Evolutionary conservation across 331 rosid genomes (phyloP), one percentile per base, ranked within the genome.

Genomic region (Dryas integrifolia): DNA sequence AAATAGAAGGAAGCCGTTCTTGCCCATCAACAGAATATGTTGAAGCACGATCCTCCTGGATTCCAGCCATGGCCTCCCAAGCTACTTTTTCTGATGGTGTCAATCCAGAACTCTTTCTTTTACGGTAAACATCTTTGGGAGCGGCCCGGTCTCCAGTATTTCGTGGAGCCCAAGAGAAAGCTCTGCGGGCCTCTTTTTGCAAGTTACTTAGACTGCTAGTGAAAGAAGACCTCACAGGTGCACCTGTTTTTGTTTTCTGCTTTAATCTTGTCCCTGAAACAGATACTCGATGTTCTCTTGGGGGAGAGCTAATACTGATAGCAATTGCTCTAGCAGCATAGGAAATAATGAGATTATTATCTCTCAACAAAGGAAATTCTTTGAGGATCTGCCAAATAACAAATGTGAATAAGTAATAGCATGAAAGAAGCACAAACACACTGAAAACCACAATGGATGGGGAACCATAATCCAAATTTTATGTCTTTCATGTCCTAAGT

Each of bases 61-160:
- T 94, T 65, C 98, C 98, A 76, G 98, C 81, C 98, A 94, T 94
- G 43, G 95, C 96, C 85, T 94, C 98, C 98, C 98, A 94, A 71
- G 97, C 85, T 80, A 88, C 96, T 85, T 90, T 89, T 66, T 94
- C 98, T 63, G 98, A 94, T 50, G 91, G 88, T 43, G 96, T 75
- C 76, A 94, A 83, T 66, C 98, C 98, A 76, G 98, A 91, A 83
- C 88, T 94, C 81, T 94, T 91, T 83, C 98, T 91, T 85, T 94
- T 94, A 85, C 97, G 82, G 78, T 91, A 89, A 66, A 62, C 85
- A 81, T 94, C 97, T 85, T 94, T 94, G 47, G 97, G 92, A 76
- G 96, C 80, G 69, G 85, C 74, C 86, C 80, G 89, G 57, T 91
- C 98, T 64, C 82, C 95, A 0, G 85, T 65, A 79, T 86, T 91